A percentile compares a stretch with the other conserved stretches of the same genome.
phyloP scores from a whole-genome alignment of 1,139 yeast genomes.

The Lodderomyces orthopsilosis region DNA sequence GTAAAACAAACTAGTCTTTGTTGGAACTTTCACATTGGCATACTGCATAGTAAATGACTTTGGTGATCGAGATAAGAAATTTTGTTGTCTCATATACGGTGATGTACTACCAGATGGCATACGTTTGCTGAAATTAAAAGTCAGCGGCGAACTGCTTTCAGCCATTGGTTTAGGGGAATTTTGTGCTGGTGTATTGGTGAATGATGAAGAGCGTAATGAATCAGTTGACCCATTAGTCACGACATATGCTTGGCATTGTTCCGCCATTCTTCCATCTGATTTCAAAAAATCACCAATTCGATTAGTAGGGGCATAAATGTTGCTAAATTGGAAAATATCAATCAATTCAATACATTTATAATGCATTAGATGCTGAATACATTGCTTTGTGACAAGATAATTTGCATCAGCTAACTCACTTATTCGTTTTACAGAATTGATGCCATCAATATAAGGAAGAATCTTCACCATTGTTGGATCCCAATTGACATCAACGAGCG shows the following conservation, averaged over 20 bases:
- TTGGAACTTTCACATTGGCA: constrained; percentile 45
- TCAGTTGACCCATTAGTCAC: constrained; percentile 25
- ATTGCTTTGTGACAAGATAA: constrained; percentile 72
- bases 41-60: constrained; percentile 2
- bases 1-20: constrained; percentile 65
- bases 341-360: constrained; percentile 80
- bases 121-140: constrained; percentile 10
- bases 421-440: constrained; percentile 76
- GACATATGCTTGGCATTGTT: constrained; percentile 83
- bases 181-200: constrained; percentile 8
- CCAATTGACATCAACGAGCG: constrained; percentile 87
- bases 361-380: constrained; percentile 88
- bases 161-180: constrained; percentile 5
- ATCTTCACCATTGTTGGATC: constrained; percentile 94
- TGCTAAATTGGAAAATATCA: constrained; percentile 86
- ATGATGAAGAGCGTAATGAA: constrained; percentile 6
- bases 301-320: constrained; percentile 87
- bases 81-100: constrained; percentile 13
- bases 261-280: constrained; percentile 59
- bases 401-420: constrained; percentile 82
- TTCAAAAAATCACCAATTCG: constrained; percentile 65
- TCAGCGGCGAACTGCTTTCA: constrained; percentile 9
- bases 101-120: constrained; percentile 17
- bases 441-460: constrained; percentile 81
- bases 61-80: constrained; percentile 13